Percentiles rank a stretch among this genome's conserved stretches.
Conservation (phyloP, 2,329 filamentous ascomycete genomes). For the Myrmaecium sp. region DNA sequence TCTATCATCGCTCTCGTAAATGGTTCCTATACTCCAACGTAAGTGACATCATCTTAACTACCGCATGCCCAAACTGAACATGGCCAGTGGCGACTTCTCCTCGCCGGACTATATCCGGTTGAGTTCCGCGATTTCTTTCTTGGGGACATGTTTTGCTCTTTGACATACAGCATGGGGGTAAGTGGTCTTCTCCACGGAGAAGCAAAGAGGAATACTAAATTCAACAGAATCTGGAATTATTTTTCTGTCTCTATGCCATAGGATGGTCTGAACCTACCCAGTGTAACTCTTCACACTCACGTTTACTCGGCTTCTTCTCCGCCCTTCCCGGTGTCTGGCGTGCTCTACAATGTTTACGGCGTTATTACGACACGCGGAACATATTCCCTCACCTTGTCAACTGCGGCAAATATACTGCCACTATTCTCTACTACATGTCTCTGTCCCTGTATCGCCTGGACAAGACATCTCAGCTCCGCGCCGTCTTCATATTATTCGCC, state of each 20-base stretch:
- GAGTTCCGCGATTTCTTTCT: constrained; percentile 97
- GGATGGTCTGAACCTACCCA: constrained; percentile 54
- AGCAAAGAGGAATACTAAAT: constrained; percentile 4
- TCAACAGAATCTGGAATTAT: constrained; percentile 65
- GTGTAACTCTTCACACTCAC: constrained; percentile 77
- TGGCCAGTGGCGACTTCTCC: constrained; percentile 59
- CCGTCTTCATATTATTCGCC: constrained; percentile 64
- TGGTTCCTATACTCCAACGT: constrained; percentile 89
- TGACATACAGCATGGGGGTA: constrained; percentile 78
- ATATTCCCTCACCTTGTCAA: constrained; percentile 87
- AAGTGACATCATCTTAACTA: constrained; percentile 19
- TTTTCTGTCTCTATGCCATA: constrained; percentile 84
- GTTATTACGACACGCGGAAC: constrained; percentile 74
- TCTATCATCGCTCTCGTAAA: constrained; percentile 60
- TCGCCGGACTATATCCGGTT: constrained; percentile 78
- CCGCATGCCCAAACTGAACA: constrained; percentile 12
- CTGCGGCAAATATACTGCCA: constrained; percentile 76
- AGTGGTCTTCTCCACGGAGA: constrained; percentile 19
- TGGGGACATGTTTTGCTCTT: constrained; percentile 92
- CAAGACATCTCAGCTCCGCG: constrained; percentile 38
- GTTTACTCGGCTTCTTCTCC: constrained; percentile 70
- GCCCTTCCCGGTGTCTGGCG: constrained; percentile 80
- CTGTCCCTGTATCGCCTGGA: constrained; percentile 74
- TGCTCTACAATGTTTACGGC: constrained; percentile 73
- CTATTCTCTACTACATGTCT: constrained; percentile 60